Base-by-base conservation (phyloP, 1,284 basidiomycete species). In the Ganoderma resinaceum region DNA sequence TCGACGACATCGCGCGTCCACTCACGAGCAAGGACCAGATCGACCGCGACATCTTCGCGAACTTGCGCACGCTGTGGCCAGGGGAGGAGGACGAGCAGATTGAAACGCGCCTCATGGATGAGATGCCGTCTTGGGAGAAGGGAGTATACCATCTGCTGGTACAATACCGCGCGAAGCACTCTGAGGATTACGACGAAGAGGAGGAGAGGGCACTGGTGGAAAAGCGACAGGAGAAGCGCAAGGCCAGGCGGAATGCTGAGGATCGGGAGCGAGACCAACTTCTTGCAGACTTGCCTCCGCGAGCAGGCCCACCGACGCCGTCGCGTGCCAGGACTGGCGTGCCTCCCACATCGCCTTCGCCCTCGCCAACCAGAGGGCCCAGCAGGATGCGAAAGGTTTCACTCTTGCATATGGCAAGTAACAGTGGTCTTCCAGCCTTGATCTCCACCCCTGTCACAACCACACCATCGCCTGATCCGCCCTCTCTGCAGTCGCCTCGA, bases 1-100 rank as follows among this genome's bases (percentile, higher is more conserved):
- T 95, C 42, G 86, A 89, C 66, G 85, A 87, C 68, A 90, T 95
- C 61, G 88, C 91, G 23, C 84, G 86, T 40, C 91, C 94, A 14
- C 85, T 96, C 52, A 81, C 84, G 40, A 84, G 79, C 20, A 80
- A 80, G 23, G 85, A 85, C 23, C 89, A 89, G 64, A 92, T 99
- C 73, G 97, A 99, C 78, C 83, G 87, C 2, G 96, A 97, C 74
- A 95, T 99, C 74, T 89, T 99, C 76, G 89, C 89, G 37, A 99
- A 98, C 81, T 82, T 99, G 60, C 91, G 90, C 75, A 96, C 95
- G 7, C 85, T 99, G 33, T 99, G 97, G 96, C 89, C 92, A 68
- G 92, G 88, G 8, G 88, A 87, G 3, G 81, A 89, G 1, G 93
- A 96, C 68, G 85, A 87, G 5, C 89, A 91, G 35, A 90, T 98